Base-by-base conservation (phyloP, 75 land plant genomes). In the Selaginella tamariscina region DNA sequence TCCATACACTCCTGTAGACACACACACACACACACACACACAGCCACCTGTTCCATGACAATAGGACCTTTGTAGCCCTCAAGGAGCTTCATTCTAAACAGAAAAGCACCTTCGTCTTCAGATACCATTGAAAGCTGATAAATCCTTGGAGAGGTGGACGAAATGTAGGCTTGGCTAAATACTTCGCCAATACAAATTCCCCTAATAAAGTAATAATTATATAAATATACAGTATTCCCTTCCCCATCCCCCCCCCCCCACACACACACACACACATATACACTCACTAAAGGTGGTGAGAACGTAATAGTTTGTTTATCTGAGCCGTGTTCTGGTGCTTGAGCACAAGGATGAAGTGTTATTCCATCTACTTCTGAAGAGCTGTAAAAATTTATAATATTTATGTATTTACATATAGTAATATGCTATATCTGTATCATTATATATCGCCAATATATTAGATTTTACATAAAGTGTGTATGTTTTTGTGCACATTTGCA, bases 51-150 rank as follows among this genome's bases (percentile, higher is more conserved):
- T 49, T 94, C 98, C 84, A 94, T 89, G 29, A 75, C 29, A 30
- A 85, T 32, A 32, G 98, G 86, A 59, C 84, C 63, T 65, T 85
- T 94, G 70, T 87, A 89, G 27, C 96, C 91, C 75, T 85, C 98
- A 96, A 94, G 85, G 20, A 94, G 64, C 33, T 73, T 30, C 72
- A 94, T 78, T 68, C 81, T 84, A 67, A 94, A 90, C 32, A 94
- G 70, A 76, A 89, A 94, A 29, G 98, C 98, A 29, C 91, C 98
- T 78, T 94, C 89, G 78, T 90, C 84, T 59, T 94, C 96, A 26
- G 96, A 94, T 21, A 94, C 88, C 98, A 94, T 94, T 27, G 98
- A 94, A n/a, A 94, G 80, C 78, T 94, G 98, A 56, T 94, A 94
- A 94, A 94, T 0, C 98, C 98, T 66, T 87, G 86, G 2, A 94